A percentile compares a stretch with the other conserved stretches of the same genome.
phyloP scores from a whole-genome alignment of 139 green algal genomes.

The Chlorella sp. region DNA sequence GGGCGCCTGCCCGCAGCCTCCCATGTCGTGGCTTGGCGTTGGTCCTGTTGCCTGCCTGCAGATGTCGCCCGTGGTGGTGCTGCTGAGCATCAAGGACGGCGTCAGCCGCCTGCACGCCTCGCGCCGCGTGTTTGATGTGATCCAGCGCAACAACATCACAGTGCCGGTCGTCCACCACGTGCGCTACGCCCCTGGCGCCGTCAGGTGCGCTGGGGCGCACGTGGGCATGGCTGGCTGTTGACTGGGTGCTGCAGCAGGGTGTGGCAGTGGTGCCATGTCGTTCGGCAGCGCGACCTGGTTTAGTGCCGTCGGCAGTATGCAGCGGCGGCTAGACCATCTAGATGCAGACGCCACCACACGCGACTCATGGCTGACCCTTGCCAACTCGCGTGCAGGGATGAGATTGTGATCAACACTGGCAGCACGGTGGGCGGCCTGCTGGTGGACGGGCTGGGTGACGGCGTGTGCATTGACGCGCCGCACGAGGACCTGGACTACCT shows the following conservation, averaged over 20 bases:
- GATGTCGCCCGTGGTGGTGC: slow-evolving; percentile 46
- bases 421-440: slow-evolving; percentile 80
- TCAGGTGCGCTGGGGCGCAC: not conserved
- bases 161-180: slow-evolving; percentile 89
- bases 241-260: not conserved
- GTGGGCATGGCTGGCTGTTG: not conserved
- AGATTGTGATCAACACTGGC: slow-evolving; percentile 75
- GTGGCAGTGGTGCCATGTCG: too few relatives aligned
- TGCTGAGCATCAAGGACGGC: slow-evolving; percentile 61
- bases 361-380: too few relatives aligned
- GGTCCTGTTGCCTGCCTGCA: too few relatives aligned
- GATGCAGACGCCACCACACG: too few relatives aligned
- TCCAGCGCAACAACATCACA: slow-evolving; percentile 54
- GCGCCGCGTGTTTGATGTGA: slow-evolving; percentile 78
- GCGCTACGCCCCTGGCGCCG: slow-evolving; percentile 24
- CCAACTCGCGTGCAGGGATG: slow-evolving; percentile 63
- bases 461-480: slow-evolving; percentile 76
- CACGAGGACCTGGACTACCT: slow-evolving; percentile 81
- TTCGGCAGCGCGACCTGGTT: too few relatives aligned
- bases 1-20: too few relatives aligned
- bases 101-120: slow-evolving; percentile 76
- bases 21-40: too few relatives aligned
- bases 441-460: slow-evolving; percentile 95
- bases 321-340: too few relatives aligned
- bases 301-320: too few relatives aligned